These are phyloP conservation scores for Hypoxylon sp. DNA, from an alignment of 2,329 filamentous ascomycete species.

Conservation along the genomic window DNA sequence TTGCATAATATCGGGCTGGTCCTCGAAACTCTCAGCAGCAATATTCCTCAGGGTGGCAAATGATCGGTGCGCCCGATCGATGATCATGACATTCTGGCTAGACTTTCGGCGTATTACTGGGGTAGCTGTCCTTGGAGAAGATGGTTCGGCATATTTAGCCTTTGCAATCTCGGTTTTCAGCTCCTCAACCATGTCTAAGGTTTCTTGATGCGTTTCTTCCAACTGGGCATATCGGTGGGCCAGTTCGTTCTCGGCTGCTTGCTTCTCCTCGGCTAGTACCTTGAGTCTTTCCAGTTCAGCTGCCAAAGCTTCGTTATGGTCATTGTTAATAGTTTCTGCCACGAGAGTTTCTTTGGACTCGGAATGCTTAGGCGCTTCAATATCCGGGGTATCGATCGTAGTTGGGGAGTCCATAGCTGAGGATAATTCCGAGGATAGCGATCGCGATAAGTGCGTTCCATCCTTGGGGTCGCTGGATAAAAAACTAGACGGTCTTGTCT, in stretches of 20 bases:
- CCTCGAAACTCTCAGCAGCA: slow-evolving; percentile 84
- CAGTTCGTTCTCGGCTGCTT: slow-evolving; percentile 76
- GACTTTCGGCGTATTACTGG: slow-evolving; percentile 93
- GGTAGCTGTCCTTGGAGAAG: slow-evolving; percentile 70
- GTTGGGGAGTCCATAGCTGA: slow-evolving; percentile 81
- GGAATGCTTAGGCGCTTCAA: slow-evolving; percentile 61
- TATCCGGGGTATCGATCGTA: slow-evolving; percentile 69
- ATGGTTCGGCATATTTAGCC: slow-evolving; percentile 68
- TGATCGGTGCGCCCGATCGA: slow-evolving; percentile 90
- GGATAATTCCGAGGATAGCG: slow-evolving; percentile 92
- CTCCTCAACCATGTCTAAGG: slow-evolving; percentile 86
- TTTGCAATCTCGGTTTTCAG: slow-evolving; percentile 87
- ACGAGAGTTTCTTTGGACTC: slow-evolving; percentile 50
- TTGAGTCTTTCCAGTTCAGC: slow-evolving; percentile 77
- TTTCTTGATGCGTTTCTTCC: slow-evolving; percentile 81
- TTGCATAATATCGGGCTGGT: slow-evolving; percentile 83
- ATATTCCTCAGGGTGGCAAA: slow-evolving; percentile 90
- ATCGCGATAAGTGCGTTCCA: slow-evolving; percentile 77
- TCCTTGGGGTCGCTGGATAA: slow-evolving; percentile 80
- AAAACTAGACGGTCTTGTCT: slow-evolving; percentile 78
- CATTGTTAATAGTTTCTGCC: slow-evolving; percentile 48
- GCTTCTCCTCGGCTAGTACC: slow-evolving; percentile 76
- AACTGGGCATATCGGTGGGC: slow-evolving; percentile 83
- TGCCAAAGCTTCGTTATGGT: slow-evolving; percentile 58
- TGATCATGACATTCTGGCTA: slow-evolving; percentile 85